Percentiles rank a stretch among this genome's conserved stretches.
Conservation (phyloP, 495 filamentous ascomycete species). For the Xylaria castorea region DNA sequence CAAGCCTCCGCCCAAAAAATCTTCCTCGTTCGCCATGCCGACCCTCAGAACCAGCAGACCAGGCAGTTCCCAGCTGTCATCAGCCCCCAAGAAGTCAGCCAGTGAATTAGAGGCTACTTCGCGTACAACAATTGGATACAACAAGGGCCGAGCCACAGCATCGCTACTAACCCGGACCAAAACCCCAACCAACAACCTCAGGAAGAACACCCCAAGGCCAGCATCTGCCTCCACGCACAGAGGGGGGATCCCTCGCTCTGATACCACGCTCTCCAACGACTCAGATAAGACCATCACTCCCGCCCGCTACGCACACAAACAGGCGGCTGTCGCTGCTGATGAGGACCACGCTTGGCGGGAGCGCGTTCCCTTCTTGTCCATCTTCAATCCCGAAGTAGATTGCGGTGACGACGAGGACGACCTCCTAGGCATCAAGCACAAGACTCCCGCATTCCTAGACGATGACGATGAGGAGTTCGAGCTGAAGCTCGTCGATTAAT, state of each 20-base stretch:
- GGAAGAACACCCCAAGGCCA: constrained; percentile 15
- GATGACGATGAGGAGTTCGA: constrained; percentile 51
- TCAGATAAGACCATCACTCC: constrained; percentile 60
- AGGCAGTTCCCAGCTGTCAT: constrained; percentile 39
- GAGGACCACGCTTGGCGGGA: constrained; percentile 42
- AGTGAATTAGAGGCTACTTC: constrained; percentile 67
- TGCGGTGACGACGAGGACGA: constrained; percentile 43
- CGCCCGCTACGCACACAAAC: constrained; percentile 47
- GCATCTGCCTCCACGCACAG: constrained; percentile 24
- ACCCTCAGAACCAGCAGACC: constrained; percentile 43
- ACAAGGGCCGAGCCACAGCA: constrained; percentile 73
- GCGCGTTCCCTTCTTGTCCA: constrained; percentile 50
- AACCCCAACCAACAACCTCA: constrained; percentile 7
- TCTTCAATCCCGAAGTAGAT: constrained; percentile 46
- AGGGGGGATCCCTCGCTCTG: constrained; percentile 37
- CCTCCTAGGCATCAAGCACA: constrained; percentile 28
- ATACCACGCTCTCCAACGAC: constrained; percentile 45
- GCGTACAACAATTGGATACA: constrained; percentile 79
- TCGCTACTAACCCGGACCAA: constrained; percentile 43
- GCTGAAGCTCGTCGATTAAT: constrained; percentile 45
- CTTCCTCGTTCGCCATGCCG: constrained; percentile 47
- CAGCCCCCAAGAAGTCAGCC: constrained; percentile 50
- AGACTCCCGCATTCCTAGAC: constrained; percentile 22
- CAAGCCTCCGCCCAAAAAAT: constrained; percentile 37
- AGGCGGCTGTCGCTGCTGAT: constrained; percentile 28